Percentiles rank a stretch among this genome's conserved stretches.
Evolutionary conservation across 1,284 basidiomycete genomes (phyloP).

Genomic region (Papiliotrema nemorosa): DNA sequence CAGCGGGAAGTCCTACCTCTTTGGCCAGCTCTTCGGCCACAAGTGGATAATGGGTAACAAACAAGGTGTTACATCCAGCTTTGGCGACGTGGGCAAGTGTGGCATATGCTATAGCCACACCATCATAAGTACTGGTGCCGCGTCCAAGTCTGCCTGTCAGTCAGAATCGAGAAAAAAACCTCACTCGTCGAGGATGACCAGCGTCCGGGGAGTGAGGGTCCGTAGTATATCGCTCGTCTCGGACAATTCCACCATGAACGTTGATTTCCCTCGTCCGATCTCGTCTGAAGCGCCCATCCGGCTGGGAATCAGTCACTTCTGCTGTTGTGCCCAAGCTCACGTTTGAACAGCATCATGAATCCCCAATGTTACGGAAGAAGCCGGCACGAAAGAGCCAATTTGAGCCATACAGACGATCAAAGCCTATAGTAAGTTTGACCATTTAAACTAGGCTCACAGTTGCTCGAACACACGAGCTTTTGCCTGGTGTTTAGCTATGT

Average conservation of each 20-base stretch:
- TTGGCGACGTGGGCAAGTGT: conserved; percentile 69
- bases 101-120: conserved; percentile 54
- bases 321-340: conserved; percentile 57
- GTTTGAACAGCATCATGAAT: conserved; percentile 81
- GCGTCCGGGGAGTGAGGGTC: conserved; percentile 64
- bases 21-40: conserved; percentile 57
- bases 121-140: conserved; percentile 47
- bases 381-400: conserved; percentile 61
- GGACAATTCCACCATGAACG: conserved; percentile 93
- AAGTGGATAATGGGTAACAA: conserved; percentile 86
- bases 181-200: conserved; percentile 75
- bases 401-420: conserved; percentile 52
- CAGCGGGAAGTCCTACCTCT: conserved; percentile 43
- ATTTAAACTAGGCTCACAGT: conserved; percentile 19
- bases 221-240: conserved; percentile 89
- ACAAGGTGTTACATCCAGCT: conserved; percentile 74
- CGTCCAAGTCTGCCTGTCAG: conserved; percentile 38
- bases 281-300: conserved; percentile 70
- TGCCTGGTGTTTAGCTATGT: conserved; percentile 22
- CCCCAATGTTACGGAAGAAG: conserved; percentile 64
- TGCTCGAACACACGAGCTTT: conserved; percentile 45
- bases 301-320: conserved; percentile 12
- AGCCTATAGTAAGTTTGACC: conserved; percentile 15
- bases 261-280: conserved; percentile 75
- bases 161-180: conserved; percentile 8